Evolutionary conservation across 176 grass and related monocot species (phyloP).

Genomic region (Melocanna baccifera): DNA sequence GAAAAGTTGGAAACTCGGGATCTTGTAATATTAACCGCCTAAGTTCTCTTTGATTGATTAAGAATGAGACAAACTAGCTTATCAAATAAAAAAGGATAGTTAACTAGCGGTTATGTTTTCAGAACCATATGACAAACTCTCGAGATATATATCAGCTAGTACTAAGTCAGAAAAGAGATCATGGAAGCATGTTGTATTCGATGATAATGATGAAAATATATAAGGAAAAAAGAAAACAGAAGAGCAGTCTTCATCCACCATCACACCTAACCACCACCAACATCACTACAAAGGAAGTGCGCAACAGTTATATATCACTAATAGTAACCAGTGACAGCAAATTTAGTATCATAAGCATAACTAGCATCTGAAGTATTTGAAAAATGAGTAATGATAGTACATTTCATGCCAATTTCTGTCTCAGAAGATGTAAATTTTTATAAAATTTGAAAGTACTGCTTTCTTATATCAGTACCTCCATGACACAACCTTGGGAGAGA

Average conservation of each 20-base stretch:
- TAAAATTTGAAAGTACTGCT: background rate
- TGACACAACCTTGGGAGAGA: background rate
- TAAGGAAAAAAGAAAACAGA: background rate
- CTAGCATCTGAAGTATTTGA: background rate
- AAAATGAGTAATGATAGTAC: background rate
- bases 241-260: background rate
- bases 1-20: background rate
- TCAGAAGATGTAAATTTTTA: background rate
- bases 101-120: background rate
- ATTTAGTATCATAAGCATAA: background rate
- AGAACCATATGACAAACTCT: background rate
- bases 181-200: background rate
- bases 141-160: background rate
- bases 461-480: background rate
- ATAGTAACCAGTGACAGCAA: background rate
- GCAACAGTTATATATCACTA: background rate
- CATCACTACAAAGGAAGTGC: background rate
- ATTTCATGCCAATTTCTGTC: background rate
- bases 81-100: background rate
- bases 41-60: background rate
- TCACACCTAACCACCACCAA: conserved; percentile 8
- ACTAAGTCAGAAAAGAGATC: background rate
- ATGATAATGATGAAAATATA: conserved; percentile 16
- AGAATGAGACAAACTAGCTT: background rate
- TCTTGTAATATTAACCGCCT: background rate